Evolutionary conservation across 2,329 filamentous ascomycete species (phyloP), one percentile per base, ranked within the genome.

Genomic region (Cytospora chrysosperma): DNA sequence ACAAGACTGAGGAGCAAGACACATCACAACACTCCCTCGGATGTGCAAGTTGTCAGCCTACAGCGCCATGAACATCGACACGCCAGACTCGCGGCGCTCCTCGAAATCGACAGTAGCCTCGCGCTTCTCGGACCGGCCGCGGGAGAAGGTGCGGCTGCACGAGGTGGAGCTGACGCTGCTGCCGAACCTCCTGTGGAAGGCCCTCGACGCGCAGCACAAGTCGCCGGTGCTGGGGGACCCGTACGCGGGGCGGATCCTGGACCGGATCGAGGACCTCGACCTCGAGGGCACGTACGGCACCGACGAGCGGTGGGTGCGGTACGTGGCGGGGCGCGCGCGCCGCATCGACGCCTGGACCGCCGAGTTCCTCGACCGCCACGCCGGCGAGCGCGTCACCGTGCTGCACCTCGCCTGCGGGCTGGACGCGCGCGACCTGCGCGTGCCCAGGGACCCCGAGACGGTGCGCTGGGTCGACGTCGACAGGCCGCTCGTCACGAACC

Each of bases 391-490:
- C 8, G 43, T 65, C 6, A 65, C 64, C 34, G 65, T 67, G 27
- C 54, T 67, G 32, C 59, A 67, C 53, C 54, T 67, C 19, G 64
- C 63, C 24, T 65, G 62, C 47, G 65, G 65, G 15, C 59, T 67
- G 17, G 65, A 67, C 40, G 32, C 49, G 7, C 63, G 64, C 15
- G 57, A 43, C 56, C 40, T 55, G 37, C 62, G 64, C 5, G 43
- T 61, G 12, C 2, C 2, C 3, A 6, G 43, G 19, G 58, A 56
- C 26, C 26, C 51, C 2, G 54, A 56, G 26, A 61, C 50, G 24
- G 62, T 65, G 30, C 50, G 63, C 28, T 67, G 65, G 65, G 55
- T 67, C 4, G 65, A 67, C 8, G 52, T 65, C 2, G 65, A 67
- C 26, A 7, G 57, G 17, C 65, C 65, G 30, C 59, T 40, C 9